These are phyloP conservation scores for Penicillium expansum DNA, from an alignment of 2,329 filamentous ascomycete genomes.

Conservation along the genomic window DNA sequence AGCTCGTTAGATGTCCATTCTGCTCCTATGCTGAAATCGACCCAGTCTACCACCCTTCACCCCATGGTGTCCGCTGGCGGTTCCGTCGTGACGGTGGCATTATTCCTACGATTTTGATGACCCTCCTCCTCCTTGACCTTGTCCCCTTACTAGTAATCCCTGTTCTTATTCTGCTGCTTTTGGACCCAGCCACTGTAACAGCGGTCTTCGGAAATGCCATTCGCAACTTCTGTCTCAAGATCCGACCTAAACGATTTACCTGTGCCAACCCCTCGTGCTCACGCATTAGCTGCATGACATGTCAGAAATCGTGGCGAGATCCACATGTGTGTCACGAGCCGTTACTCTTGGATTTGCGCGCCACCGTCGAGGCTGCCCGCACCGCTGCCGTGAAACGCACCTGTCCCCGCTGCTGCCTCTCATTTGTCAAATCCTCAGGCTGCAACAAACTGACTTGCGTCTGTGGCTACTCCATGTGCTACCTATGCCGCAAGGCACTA, in stretches of 20 bases:
- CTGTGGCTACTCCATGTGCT: constrained; percentile 98
- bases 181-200: constrained; percentile 51
- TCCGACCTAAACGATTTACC: constrained; percentile 71
- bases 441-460: constrained; percentile 97
- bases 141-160: constrained; percentile 51
- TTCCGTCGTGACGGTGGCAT: constrained; percentile 55
- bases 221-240: constrained; percentile 65
- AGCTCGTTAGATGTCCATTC: constrained; percentile 81
- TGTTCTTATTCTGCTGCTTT: constrained; percentile 55
- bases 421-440: constrained; percentile 87
- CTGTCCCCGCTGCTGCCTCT: constrained; percentile 85
- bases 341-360: constrained; percentile 74
- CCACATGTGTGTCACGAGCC: constrained; percentile 89
- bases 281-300: constrained; percentile 74
- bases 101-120: constrained; percentile 52
- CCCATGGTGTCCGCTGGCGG: constrained; percentile 54
- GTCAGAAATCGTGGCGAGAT: constrained; percentile 79
- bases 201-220: constrained; percentile 60
- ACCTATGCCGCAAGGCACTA: constrained; percentile 77
- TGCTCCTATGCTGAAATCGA: constrained; percentile 90
- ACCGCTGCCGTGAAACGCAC: constrained; percentile 92
- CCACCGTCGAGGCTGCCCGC: constrained; percentile 88
- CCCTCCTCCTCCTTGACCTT: constrained; percentile 43
- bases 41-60: constrained; percentile 63
- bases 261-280: constrained; percentile 70